Percentiles rank a stretch among this genome's conserved stretches.
phyloP scores from a whole-genome alignment of 1,139 yeast genomes.

The Yamadazyma buinensis region DNA sequence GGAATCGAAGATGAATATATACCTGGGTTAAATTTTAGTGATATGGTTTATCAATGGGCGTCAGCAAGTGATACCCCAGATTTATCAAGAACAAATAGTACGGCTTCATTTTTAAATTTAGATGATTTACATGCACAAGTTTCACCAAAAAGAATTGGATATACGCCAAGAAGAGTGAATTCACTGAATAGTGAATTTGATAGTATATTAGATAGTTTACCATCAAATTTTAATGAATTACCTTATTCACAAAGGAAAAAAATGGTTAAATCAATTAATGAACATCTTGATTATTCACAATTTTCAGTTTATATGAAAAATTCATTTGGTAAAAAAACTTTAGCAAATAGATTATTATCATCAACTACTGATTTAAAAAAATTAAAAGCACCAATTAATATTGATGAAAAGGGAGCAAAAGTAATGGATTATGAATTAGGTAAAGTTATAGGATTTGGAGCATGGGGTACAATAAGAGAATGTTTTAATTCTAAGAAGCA shows the following conservation, averaged over 20 bases:
- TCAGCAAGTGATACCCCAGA: conserved; percentile 14
- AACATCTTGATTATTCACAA: conserved; percentile 49
- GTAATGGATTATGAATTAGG: conserved; percentile 64
- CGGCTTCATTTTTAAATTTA: conserved; percentile 36
- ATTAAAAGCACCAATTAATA: conserved; percentile 26
- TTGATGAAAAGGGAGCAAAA: conserved; percentile 60
- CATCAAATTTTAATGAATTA: conserved; percentile 56
- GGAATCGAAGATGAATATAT: conserved; percentile 73
- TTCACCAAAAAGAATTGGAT: conserved; percentile 42
- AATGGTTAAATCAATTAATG: conserved; percentile 52
- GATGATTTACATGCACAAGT: conserved; percentile 46
- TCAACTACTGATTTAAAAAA: conserved; percentile 37
- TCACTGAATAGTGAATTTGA: conserved; percentile 28
- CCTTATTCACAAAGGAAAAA: conserved; percentile 70
- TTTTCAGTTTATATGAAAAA: conserved; percentile 42
- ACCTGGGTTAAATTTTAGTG: conserved; percentile 58
- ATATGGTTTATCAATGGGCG: conserved; percentile 37
- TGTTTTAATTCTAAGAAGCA: conserved; percentile 43
- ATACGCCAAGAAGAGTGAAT: conserved; percentile 40
- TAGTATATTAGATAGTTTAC: conserved; percentile 42
- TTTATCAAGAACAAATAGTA: conserved; percentile 18
- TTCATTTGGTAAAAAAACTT: conserved; percentile 31
- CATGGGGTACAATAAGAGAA: conserved; percentile 88
- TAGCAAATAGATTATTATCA: conserved; percentile 42
- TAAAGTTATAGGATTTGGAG: conserved; percentile 83